Evolutionary conservation across 345 rosid species (phyloP).

Genomic region (Brassica carinata): DNA sequence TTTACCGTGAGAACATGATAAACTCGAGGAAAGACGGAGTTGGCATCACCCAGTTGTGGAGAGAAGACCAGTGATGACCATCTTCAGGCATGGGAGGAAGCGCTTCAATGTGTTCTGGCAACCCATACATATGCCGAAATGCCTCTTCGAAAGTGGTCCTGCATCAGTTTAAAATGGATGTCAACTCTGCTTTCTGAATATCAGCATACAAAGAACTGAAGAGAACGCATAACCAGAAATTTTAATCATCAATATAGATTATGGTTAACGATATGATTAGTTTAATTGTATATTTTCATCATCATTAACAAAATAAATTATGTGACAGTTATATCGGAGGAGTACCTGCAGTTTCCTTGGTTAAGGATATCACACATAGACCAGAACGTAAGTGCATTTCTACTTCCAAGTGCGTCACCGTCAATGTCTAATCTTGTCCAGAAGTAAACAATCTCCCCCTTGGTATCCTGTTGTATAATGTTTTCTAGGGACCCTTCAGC

Average conservation of each 20-base stretch:
- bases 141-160: constrained; percentile 79
- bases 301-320: constrained; percentile 12
- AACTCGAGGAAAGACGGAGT: constrained; percentile 93
- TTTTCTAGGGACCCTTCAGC: constrained; percentile 69
- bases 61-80: constrained; percentile 87
- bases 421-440: constrained; percentile 62
- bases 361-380: constrained; percentile 75
- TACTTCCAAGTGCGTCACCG: constrained; percentile 48
- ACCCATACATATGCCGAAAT: constrained; percentile 75
- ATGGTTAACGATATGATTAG: neutral
- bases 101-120: constrained; percentile 71
- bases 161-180: constrained; percentile 33
- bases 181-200: neutral
- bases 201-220: neutral
- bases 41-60: constrained; percentile 98
- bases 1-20: constrained; percentile 84
- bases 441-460: constrained; percentile 68
- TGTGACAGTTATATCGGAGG: constrained; percentile 2
- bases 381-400: constrained; percentile 63
- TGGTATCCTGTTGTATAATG: constrained; percentile 55
- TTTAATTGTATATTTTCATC: constrained; percentile 5
- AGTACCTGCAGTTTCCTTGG: constrained; percentile 74
- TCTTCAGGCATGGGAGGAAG: constrained; percentile 98
- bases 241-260: neutral
- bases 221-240: neutral